A percentile compares a stretch with the other conserved stretches of the same genome.
These are phyloP conservation scores for Mortierella sp. DNA, from an alignment of 371 early-diverging fungal species.

Conservation along the genomic window DNA sequence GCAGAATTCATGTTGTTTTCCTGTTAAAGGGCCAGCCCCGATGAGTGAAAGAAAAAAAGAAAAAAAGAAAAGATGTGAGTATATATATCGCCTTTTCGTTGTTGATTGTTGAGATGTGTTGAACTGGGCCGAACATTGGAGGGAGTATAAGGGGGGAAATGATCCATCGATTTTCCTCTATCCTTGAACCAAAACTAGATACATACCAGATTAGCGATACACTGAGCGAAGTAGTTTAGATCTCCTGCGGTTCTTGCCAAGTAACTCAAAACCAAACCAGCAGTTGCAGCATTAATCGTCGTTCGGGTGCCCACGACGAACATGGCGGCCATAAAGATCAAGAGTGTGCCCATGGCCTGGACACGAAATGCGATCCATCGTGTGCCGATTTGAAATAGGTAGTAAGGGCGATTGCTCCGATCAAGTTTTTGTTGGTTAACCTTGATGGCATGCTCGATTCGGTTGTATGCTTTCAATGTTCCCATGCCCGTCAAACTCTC, in stretches of 20 bases:
- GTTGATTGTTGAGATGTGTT: too few relatives aligned
- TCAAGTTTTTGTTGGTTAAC: conserved; percentile 54
- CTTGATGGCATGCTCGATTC: conserved; percentile 19
- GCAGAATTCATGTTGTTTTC: conserved; percentile 59
- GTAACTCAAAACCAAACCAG: conserved; percentile 45
- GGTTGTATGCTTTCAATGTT: conserved; percentile 79
- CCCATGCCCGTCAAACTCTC: conserved; percentile 76
- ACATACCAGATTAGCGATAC: conserved; percentile 8
- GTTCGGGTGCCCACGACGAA: conserved; percentile 22
- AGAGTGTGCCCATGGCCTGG: conserved; percentile 13
- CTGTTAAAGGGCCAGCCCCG: too few relatives aligned
- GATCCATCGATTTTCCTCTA: too few relatives aligned
- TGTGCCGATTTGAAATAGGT: conserved; percentile 64
- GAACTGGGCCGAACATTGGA: too few relatives aligned
- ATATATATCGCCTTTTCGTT: too few relatives aligned
- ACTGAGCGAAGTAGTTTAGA: conserved; percentile 82
- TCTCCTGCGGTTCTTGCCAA: conserved; percentile 49
- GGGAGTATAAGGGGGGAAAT: too few relatives aligned
- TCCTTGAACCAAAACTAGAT: too few relatives aligned
- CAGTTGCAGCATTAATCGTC: conserved; percentile 25
- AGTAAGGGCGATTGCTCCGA: conserved; percentile 68
- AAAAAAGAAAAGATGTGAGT: too few relatives aligned
- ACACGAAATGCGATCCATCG: conserved; percentile 75
- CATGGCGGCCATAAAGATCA: conserved; percentile 28
- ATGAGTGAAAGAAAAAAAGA: too few relatives aligned